These are phyloP conservation scores for Cordyceps pruinosa DNA, from an alignment of 2,329 filamentous ascomycete species.

Conservation along the genomic window DNA sequence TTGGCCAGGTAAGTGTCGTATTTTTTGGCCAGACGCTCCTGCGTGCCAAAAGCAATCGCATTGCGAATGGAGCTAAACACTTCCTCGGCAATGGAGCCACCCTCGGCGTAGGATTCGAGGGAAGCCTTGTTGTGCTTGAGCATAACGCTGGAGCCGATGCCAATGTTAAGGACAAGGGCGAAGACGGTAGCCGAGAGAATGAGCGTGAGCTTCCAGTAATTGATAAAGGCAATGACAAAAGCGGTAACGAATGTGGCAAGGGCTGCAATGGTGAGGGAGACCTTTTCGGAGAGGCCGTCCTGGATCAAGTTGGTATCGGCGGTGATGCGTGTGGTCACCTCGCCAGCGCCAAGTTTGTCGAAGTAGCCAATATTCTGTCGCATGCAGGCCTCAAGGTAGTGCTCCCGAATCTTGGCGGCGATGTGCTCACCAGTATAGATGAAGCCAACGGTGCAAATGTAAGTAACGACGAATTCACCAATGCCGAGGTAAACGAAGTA, in stretches of 20 bases:
- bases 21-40: slow-evolving; percentile 80
- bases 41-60: slow-evolving; percentile 85
- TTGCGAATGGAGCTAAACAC: slow-evolving; percentile 91
- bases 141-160: slow-evolving; percentile 63
- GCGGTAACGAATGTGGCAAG: slow-evolving; percentile 78
- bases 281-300: slow-evolving; percentile 88
- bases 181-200: slow-evolving; percentile 79
- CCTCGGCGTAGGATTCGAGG: slow-evolving; percentile 71
- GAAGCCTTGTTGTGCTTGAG: slow-evolving; percentile 74
- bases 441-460: slow-evolving; percentile 78
- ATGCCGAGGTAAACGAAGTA: slow-evolving; percentile 85
- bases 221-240: slow-evolving; percentile 84
- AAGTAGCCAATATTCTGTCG: slow-evolving; percentile 88
- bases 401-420: slow-evolving; percentile 68
- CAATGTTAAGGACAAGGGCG: slow-evolving; percentile 73
- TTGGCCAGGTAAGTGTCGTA: slow-evolving; percentile 70
- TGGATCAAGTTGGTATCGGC: slow-evolving; percentile 91
- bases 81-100: slow-evolving; percentile 86
- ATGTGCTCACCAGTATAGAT: slow-evolving; percentile 82
- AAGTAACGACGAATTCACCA: slow-evolving; percentile 70
- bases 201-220: slow-evolving; percentile 87
- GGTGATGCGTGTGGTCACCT: slow-evolving; percentile 90
- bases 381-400: slow-evolving; percentile 78
- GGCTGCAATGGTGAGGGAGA: slow-evolving; percentile 69
- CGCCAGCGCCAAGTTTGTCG: slow-evolving; percentile 85